Evolutionary conservation across 2,329 filamentous ascomycete genomes (phyloP), one percentile per base, ranked within the genome.

Genomic region (Aspergillus quadrilineatus): DNA sequence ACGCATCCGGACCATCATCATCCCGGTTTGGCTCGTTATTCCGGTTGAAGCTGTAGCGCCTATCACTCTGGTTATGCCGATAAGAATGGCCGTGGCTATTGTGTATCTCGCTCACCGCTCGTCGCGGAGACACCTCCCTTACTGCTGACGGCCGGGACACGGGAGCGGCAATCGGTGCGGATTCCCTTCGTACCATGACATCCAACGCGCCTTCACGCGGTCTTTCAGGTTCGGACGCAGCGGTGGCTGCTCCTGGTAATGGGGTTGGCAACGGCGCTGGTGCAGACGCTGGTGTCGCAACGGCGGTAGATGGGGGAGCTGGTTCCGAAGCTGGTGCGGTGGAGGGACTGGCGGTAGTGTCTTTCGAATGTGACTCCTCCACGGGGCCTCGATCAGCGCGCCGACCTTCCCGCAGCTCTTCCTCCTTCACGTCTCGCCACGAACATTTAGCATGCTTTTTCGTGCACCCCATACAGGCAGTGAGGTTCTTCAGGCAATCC

Each of bases 381-480:
- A 46, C 54, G n/a, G 47, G 50, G 48, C 62, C 62, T 15, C 52
- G 63, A 22, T 58, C 58, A 29, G 53, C 54, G 50, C 63, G 72
- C 39, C 47, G 55, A 26, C 58, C 53, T 17, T 71, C 68, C 14
- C 67, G 69, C 9, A 85, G 61, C 65, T 96, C 92, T 3, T 88
- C 87, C 32, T 90, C 85, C 14, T 85, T 86, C n/a, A 94, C 84
- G 44, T 89, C 85, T 63, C 87, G 89, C 91, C 91, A 96, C 12
- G 86, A 87, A 71, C 91, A 96, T 66, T 92, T 92, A 17, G 90
- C 90, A 69, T 96, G 91, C 70, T 95, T 95, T 71, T 90, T 92
- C 0, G 91, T 95, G 72, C 91, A 96, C 22, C 90, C 90, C 72
- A 88, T 85, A 68, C 92, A 96, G 7, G 90, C 90, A 0, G 90